phyloP scores from a whole-genome alignment of 192 early-diverging fungal species.

The Coemansia sp. region DNA sequence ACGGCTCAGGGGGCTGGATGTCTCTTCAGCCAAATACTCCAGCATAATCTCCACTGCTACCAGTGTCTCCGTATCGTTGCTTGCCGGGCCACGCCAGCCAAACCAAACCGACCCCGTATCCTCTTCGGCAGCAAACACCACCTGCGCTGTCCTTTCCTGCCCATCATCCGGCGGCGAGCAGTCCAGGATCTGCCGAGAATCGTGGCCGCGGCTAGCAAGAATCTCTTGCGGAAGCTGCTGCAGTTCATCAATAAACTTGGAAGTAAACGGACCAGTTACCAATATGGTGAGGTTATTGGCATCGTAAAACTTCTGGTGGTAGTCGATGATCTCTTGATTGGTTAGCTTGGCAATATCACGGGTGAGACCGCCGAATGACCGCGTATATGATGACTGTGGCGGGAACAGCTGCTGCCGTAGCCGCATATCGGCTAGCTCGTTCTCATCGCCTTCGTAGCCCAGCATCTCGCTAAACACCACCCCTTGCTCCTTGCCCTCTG shows the following conservation, averaged over 20 bases:
- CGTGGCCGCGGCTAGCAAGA: constrained; percentile 18
- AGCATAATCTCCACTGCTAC: constrained; percentile 70
- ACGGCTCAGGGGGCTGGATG: constrained; percentile 70
- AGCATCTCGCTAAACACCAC: constrained; percentile 82
- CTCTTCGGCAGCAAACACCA: constrained; percentile 59
- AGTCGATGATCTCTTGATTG: constrained; percentile 71
- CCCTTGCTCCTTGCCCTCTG: constrained; percentile 66
- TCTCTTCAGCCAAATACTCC: constrained; percentile 66
- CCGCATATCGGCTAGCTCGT: constrained; percentile 51
- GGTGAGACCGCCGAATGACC: constrained; percentile 77
- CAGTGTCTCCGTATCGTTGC: constrained; percentile 59
- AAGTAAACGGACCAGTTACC: constrained; percentile 56
- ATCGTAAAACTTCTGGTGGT: constrained; percentile 74
- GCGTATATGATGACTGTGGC: constrained; percentile 57
- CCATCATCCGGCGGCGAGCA: constrained; percentile 16
- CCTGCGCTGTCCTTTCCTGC: not conserved
- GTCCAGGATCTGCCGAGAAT: constrained; percentile 30
- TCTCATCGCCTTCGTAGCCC: constrained; percentile 66
- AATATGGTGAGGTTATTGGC: constrained; percentile 68
- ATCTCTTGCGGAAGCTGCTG: constrained; percentile 31
- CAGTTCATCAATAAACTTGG: constrained; percentile 39
- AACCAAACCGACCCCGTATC: constrained; percentile 63
- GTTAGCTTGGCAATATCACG: constrained; percentile 65
- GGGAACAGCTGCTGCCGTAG: constrained; percentile 46
- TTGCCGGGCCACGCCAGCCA: constrained; percentile 73